A percentile compares a stretch with the other conserved stretches of the same genome.
Conservation (phyloP, 768 basidiomycete species). For the Mycena chlorophos region DNA sequence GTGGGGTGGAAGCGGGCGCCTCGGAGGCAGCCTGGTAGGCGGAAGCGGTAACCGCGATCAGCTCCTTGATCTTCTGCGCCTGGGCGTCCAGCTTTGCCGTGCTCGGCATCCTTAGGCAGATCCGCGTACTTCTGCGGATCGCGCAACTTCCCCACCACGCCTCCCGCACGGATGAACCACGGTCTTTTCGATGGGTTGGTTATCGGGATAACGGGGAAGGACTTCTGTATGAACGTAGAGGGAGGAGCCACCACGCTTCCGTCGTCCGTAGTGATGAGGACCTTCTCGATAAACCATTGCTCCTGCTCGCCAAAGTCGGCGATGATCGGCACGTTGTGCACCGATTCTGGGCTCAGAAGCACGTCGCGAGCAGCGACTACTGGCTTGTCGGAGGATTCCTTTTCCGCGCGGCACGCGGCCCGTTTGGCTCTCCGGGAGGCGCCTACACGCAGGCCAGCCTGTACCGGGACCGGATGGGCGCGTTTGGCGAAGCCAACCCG, state of each 20-base stretch:
- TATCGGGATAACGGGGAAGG: background rate
- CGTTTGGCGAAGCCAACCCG: background rate
- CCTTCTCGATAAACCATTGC: constrained; percentile 21
- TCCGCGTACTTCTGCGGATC: constrained; percentile 1
- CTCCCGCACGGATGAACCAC: background rate
- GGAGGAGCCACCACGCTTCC: background rate
- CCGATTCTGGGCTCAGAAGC: background rate
- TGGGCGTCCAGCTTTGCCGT: background rate
- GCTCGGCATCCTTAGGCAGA: background rate
- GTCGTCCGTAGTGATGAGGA: constrained; percentile 5
- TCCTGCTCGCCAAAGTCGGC: constrained; percentile 11
- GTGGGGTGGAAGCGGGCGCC: background rate
- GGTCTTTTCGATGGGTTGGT: background rate
- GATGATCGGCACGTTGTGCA: constrained; percentile 9
- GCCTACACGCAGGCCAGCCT: background rate
- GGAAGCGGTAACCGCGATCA: background rate
- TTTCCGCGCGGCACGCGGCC: background rate
- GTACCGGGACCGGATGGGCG: background rate
- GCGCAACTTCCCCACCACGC: background rate
- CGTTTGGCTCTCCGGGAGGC: background rate
- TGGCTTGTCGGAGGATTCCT: background rate
- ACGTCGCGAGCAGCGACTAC: constrained; percentile 1
- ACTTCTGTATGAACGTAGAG: background rate
- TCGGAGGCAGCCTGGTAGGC: background rate
- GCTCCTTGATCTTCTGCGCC: background rate